phyloP scores from a whole-genome alignment of 148 eudicot genomes.

The Fagopyrum tataricum region DNA sequence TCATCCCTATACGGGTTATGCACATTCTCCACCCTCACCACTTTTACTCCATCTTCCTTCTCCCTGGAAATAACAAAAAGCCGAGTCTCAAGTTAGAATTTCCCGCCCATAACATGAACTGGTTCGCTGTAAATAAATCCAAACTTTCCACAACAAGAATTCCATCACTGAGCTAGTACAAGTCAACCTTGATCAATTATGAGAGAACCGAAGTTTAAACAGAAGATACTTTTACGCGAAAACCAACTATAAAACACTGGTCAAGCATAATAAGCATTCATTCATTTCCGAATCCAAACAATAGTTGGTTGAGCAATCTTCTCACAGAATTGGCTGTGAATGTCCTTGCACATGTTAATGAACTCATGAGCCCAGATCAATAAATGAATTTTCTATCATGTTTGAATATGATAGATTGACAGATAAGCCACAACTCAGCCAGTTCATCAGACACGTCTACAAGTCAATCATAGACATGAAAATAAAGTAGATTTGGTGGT shows the following conservation, averaged over 20 bases:
- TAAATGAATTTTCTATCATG: not conserved
- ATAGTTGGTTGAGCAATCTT: not conserved
- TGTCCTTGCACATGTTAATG: not conserved
- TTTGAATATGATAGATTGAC: not conserved
- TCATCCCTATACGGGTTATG: conserved; percentile 55
- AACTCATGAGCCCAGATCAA: not conserved
- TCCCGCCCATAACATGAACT: not conserved
- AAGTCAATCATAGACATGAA: conserved; percentile 5
- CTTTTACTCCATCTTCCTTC: conserved; percentile 82
- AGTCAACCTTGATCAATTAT: too few species aligned
- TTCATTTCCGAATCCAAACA: not conserved
- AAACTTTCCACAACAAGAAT: not conserved
- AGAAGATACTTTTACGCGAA: too few species aligned
- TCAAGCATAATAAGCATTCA: not conserved
- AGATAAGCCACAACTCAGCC: not conserved
- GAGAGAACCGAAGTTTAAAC: too few species aligned
- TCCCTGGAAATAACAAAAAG: conserved; percentile 40
- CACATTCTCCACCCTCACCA: conserved; percentile 73
- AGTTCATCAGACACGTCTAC: not conserved
- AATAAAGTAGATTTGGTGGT: conserved; percentile 4
- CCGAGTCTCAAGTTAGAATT: not conserved
- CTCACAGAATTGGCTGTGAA: not conserved
- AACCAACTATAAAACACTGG: too few species aligned
- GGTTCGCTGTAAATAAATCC: too few species aligned
- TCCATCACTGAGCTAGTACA: not conserved